Base-by-base conservation (phyloP, 192 early-diverging fungal species). In the Linnemannia schmuckeri region DNA sequence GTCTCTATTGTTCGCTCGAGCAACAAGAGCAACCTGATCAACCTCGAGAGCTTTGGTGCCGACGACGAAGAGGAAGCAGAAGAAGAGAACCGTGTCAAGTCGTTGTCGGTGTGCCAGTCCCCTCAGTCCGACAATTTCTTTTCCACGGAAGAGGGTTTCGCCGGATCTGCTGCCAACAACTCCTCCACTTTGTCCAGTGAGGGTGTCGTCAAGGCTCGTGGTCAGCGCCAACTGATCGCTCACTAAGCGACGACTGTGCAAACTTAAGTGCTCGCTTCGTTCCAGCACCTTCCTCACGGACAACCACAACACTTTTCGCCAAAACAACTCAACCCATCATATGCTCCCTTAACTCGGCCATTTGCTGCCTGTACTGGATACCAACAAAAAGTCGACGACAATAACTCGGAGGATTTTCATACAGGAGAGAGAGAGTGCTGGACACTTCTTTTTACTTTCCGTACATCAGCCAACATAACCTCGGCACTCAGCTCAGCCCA, bases 61-160 rank as follows among this genome's bases (percentile, higher is more conserved):
- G 40, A 42, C 42, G 72, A 57, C 9, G 52, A 38, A 38, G 35
- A 7, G 10, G 74, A 18, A 3, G 49, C 73, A 74, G n/a, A 35
- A 41, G 61, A 66, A 4, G 61, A 75, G 52, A n/a, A 55, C 37
- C 47, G 35, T 4, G 63, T 68, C 8, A 37, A 78, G 13, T 35
- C 52, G 15, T 20, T 22, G 20, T 17, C 35, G 18, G 12, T 41
- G 13, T 85, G 83, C 74, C 42, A 63, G 3, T 85, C 83, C 2
- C 83, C 83, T 3, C 77, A 72, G n/a, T 85, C 83, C 12, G 70
- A 75, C 78, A 85, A 85, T 52, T 78, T 79, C 70, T 74, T 79
- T 24, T 30, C 71, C 0, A 70, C 70, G 40, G 78, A 71, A 18
- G 33, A 79, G 61, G 27, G 69, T 47, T 66, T 44, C 37, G 52